Evolutionary conservation across 1,139 yeast genomes (phyloP), one percentile per base, ranked within the genome.

Genomic region (Sporopachydermia cereana): DNA sequence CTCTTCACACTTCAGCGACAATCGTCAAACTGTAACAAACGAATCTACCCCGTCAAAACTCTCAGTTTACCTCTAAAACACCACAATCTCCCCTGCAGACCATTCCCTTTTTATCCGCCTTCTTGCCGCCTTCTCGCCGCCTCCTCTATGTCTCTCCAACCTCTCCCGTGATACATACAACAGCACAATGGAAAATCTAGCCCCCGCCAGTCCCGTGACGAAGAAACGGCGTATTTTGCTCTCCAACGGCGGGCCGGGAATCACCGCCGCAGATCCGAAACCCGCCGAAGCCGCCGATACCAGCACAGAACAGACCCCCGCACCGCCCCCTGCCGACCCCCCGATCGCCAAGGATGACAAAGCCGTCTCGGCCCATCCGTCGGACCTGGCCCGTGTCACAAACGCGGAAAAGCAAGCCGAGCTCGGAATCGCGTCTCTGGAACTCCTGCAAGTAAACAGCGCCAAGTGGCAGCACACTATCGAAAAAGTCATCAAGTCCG

Each of bases 401-500:
- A 14, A 7, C 7, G 29, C 12, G 7, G 29, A 25, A 25, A 25
- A 25, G 29, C 29, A 25, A 14, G 5, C 39, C 17, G 39, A 34
- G 17, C 39, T 34, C n/a, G 22, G 22, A 9, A 34, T 34, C 22
- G 39, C 39, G 7, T 34, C 39, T 34, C 5, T 34, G 12, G 39
- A 34, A 34, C 7, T 34, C 12, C 20, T n/a, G 42, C 42, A 39
- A n/a, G 14, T n/a, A 30, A 44, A 57, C 44, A 54, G 59, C 43
- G 54, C 58, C 4, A 67, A 64, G 56, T 89, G 97, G 97, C 91
- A 83, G 57, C 68, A 69, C 36, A 84, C 96, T 1, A 85, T 89
- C 45, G 79, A 86, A 45, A 72, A 74, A 46, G 96, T 86, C 2
- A 95, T 89, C 30, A 77, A 79, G 54, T 75, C 88, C 4, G 96